phyloP scores from a whole-genome alignment of 331 rosid genomes.

The Phaseolus coccineus region DNA sequence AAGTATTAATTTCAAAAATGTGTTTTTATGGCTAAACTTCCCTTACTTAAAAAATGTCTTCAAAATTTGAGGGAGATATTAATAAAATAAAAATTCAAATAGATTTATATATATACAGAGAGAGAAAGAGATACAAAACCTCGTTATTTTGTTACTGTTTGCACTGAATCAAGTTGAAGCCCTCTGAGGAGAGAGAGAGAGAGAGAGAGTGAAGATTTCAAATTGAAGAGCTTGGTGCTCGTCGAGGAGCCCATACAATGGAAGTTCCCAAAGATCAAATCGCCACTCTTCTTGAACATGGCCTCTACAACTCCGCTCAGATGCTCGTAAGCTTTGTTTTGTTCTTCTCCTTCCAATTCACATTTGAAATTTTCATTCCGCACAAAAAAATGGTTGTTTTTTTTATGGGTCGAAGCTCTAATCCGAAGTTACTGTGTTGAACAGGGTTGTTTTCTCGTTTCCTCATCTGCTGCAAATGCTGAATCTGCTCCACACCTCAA shows the following conservation, averaged over 20 bases:
- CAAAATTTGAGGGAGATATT: background rate
- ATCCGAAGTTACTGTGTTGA: conserved; percentile 20
- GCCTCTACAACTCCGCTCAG: conserved; percentile 95
- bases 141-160: conserved; percentile 21
- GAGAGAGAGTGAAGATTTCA: conserved; percentile 29
- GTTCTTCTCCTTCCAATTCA: background rate
- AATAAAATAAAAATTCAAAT: background rate
- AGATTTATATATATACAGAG: background rate
- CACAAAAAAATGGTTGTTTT: conserved; percentile 21
- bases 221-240: conserved; percentile 41
- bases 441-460: conserved; percentile 95
- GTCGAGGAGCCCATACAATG: conserved; percentile 49
- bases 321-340: conserved; percentile 67
- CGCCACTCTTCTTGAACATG: conserved; percentile 77
- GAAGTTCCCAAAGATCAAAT: conserved; percentile 99
- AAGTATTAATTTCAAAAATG: background rate
- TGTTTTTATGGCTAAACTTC: background rate
- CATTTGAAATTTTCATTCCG: conserved; percentile 19
- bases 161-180: conserved; percentile 38
- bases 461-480: conserved; percentile 87
- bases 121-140: background rate
- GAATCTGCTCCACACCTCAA: conserved; percentile 81
- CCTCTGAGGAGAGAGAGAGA: background rate
- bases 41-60: background rate
- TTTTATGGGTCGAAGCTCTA: conserved; percentile 19